Evolutionary conservation across 2,329 filamentous ascomycete species (phyloP).

Genomic region (Arthroderma uncinatum): DNA sequence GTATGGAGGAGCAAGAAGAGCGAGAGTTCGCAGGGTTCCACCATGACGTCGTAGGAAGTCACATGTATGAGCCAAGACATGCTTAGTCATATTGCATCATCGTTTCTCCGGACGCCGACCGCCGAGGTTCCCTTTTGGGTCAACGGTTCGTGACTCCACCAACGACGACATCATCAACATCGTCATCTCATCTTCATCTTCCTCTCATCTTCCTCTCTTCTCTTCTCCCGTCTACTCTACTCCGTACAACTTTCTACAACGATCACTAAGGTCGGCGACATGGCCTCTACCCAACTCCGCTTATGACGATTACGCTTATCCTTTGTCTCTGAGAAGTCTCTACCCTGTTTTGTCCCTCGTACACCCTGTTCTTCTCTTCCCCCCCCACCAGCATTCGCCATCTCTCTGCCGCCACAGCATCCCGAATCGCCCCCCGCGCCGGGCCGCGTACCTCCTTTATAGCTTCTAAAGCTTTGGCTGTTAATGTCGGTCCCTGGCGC

Average conservation of each 20-base stretch:
- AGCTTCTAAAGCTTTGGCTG: neutral
- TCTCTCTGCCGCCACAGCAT: neutral
- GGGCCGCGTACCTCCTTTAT: neutral
- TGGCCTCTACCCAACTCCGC: neutral
- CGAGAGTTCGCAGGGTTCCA: neutral
- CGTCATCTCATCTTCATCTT: neutral
- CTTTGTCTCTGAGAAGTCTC: neutral
- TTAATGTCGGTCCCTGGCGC: constrained; percentile 20
- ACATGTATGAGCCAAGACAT: neutral
- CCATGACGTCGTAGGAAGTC: neutral
- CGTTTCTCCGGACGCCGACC: neutral
- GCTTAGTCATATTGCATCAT: constrained; percentile 2
- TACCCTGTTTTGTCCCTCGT: neutral
- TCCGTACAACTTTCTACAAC: too few relatives aligned
- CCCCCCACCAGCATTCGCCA: neutral
- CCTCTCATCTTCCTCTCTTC: neutral
- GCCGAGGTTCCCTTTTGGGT: neutral
- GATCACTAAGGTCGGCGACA: neutral
- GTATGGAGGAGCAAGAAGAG: neutral
- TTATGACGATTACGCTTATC: neutral
- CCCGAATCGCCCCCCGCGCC: neutral
- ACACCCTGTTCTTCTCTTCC: neutral
- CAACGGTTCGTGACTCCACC: neutral
- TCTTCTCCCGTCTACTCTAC: too few relatives aligned
- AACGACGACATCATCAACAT: neutral